Evolutionary conservation across 345 rosid species (phyloP).

Genomic region (Heritiera littoralis): DNA sequence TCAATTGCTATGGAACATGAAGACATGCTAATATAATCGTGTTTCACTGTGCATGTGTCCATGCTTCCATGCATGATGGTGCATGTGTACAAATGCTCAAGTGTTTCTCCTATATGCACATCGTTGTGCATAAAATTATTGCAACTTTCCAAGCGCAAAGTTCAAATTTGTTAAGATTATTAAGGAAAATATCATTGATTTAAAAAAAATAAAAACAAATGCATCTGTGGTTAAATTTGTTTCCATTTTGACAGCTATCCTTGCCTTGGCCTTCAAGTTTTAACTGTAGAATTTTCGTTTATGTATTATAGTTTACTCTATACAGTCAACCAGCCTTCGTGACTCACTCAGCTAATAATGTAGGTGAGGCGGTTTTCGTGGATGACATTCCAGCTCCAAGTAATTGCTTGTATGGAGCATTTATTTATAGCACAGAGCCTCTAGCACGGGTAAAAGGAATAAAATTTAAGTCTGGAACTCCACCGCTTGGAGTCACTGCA

Average conservation of each 20-base stretch:
- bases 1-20: neutral
- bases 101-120: neutral
- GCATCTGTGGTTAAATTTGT: neutral
- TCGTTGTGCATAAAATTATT: too few species aligned
- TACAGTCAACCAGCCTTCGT: neutral
- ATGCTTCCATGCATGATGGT: neutral
- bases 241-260: slow-evolving; percentile 12
- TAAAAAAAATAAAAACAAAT: neutral
- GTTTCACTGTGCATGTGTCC: neutral
- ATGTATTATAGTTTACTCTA: neutral
- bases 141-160: neutral
- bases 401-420: slow-evolving; percentile 73
- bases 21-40: neutral
- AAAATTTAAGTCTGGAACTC: slow-evolving; percentile 39
- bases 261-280: neutral
- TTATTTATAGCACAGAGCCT: slow-evolving; percentile 80
- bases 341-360: slow-evolving; percentile 22
- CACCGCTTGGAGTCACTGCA: slow-evolving; percentile 46
- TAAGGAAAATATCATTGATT: neutral
- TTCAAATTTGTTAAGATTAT: neutral
- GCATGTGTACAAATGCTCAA: neutral
- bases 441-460: slow-evolving; percentile 59
- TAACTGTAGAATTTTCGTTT: neutral
- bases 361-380: slow-evolving; percentile 91
- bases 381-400: slow-evolving; percentile 86